Evolutionary conservation across 257 asterid genomes (phyloP).

Genomic region (Solanum megistacrolobum): DNA sequence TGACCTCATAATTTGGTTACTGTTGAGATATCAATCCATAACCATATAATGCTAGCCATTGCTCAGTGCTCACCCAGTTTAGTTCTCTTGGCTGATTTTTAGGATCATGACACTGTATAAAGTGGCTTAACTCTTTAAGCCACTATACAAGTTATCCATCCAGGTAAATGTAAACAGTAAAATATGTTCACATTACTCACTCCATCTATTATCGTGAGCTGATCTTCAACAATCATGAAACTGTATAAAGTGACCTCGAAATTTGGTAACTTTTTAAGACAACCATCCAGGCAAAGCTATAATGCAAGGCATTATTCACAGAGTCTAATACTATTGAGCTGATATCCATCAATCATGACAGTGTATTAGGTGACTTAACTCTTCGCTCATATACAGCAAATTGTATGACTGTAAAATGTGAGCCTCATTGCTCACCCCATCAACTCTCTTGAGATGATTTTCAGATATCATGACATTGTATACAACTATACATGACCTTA

Average conservation of each 20-base stretch:
- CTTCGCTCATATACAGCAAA: background rate
- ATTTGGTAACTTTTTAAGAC: background rate
- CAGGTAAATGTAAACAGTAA: background rate
- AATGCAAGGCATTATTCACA: background rate
- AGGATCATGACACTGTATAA: background rate
- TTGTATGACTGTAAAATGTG: background rate
- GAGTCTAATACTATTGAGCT: background rate
- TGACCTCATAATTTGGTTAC: background rate
- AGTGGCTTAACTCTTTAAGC: background rate
- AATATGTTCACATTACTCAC: background rate
- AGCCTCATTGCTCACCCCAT: background rate
- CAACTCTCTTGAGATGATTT: background rate
- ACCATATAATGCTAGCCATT: background rate
- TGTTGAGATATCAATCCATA: background rate
- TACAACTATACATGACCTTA: background rate
- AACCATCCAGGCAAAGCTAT: background rate
- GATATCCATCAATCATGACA: background rate
- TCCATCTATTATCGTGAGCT: background rate
- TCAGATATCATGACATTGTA: background rate
- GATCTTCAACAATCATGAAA: background rate
- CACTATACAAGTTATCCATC: background rate
- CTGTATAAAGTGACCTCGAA: background rate
- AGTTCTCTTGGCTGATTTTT: background rate
- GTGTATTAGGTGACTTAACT: background rate
- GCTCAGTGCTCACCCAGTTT: background rate